Base-by-base conservation (phyloP, 768 basidiomycete genomes). In the Crucibulum laeve region DNA sequence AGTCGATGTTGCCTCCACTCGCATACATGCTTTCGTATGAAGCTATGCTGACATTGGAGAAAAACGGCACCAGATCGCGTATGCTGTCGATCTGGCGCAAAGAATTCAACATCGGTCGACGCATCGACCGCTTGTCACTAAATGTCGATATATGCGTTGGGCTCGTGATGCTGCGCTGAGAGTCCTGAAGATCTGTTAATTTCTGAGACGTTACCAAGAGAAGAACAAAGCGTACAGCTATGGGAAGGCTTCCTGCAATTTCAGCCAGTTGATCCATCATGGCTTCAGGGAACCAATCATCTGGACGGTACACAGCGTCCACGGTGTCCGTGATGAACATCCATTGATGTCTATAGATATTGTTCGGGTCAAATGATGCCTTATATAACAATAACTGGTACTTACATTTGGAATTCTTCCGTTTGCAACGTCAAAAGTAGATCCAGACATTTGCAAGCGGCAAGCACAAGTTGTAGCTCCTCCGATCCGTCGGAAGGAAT, bases 251-350 rank as follows among this genome's bases (percentile, higher is more conserved):
- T n/a, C 77, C 77, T 11, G 87, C 75, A 28, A 91, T 79, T 49
- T 94, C 92, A 33, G 91, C 83, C 0, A 98, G 71, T 43, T 86
- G 86, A 57, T 99, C 96, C 63, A 97, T 77, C 71, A 96, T 82
- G 2, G 92, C 87, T 51, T 87, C 86, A 0, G 94, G 89, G 45
- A 71, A 70, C 78, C 86, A 91, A 35, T 82, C 71, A 45, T 92
- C 84, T 0, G 92, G 88, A 14, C 82, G 84, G 63, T 91, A 93
- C 25, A 93, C 77, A 0, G 95, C 93, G 54, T 98, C 96, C 4
- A 94, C 90, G 0, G 95, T 98, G 61, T 99, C 95, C 2, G 93
- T 96, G 33, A 97, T 82, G 61, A 98, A 99, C 55, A 96, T 89
- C 95, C 96, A 99, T 69, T 99, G 93, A 61, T 98, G 89, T 59